phyloP scores from a whole-genome alignment of 1,284 basidiomycete species.

The Heliocybe sulcata region DNA sequence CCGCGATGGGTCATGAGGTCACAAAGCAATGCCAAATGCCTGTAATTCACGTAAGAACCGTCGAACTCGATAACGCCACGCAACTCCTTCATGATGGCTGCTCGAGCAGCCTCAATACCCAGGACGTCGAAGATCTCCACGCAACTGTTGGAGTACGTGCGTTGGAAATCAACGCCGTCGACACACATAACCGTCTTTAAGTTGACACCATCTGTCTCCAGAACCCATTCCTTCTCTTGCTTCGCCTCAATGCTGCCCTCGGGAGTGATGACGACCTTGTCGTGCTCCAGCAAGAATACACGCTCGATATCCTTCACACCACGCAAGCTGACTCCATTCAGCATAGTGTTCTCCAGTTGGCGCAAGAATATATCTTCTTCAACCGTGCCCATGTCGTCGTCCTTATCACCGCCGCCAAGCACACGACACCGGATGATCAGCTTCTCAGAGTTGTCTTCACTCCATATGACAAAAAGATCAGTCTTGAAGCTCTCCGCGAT shows the following conservation, averaged over 20 bases:
- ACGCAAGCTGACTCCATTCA: conserved; percentile 92
- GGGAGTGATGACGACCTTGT: conserved; percentile 65
- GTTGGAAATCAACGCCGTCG: conserved; percentile 87
- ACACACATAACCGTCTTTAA: conserved; percentile 91
- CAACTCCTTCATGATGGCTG: conserved; percentile 89
- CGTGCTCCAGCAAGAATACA: conserved; percentile 90
- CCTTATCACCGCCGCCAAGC: conserved; percentile 84
- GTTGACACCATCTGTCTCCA: conserved; percentile 97
- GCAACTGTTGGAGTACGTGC: conserved; percentile 97
- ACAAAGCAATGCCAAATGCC: conserved; percentile 91
- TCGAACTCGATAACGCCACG: conserved; percentile 97
- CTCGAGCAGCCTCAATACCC: conserved; percentile 96
- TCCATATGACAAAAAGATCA: conserved; percentile 97
- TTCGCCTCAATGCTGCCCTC: conserved; percentile 59
- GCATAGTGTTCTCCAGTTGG: conserved; percentile 93
- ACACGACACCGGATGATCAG: conserved; percentile 96
- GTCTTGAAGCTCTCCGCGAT: conserved; percentile 95
- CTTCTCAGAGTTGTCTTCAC: conserved; percentile 98
- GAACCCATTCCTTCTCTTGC: conserved; percentile 84
- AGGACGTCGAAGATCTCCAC: conserved; percentile 96
- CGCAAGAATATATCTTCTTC: conserved; percentile 98
- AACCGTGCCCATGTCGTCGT: conserved; percentile 70
- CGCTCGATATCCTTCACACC: conserved; percentile 90
- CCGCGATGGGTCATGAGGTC: conserved; percentile 99
- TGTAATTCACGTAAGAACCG: conserved; percentile 99